Base-by-base conservation (phyloP, 1,284 basidiomycete species). In the Rhodotorula sp. region DNA sequence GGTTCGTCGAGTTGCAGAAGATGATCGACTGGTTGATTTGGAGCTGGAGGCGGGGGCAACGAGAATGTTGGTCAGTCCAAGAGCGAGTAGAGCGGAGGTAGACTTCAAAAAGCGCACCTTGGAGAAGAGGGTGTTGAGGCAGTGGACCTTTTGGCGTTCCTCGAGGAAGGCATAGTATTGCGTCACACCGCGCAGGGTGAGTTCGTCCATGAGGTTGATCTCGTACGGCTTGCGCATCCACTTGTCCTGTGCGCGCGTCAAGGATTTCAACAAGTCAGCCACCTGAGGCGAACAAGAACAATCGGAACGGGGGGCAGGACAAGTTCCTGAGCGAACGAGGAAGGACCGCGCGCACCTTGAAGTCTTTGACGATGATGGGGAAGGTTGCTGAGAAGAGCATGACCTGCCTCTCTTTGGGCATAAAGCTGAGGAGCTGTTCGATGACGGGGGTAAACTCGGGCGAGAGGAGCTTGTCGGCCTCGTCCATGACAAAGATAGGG, bases 21-120 rank as follows among this genome's bases (percentile, higher is more conserved):
- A 98, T 98, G 84, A 98, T 98, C 70, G 94, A 97, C 84, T 98
- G 95, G 83, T 98, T 98, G 86, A 98, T 98, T 91, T 98, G 95
- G 65, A 98, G 88, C 91, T 95, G 80, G n/a, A 68, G 19, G 12
- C 5, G 28, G 28, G 48, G 28, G 68, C 26, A n/a, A n/a, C 34
- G 34, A 34, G 34, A 34, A 34, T 34, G 4, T 34, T 34, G 34
- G 58, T 60, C 38, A 60, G 19, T 23, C 43, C 21, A 3, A 23
- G 43, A 3, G 15, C 34, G 21, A 43, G 5, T 16, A 10, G 18
- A 1, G 5, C 57, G 23, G 19, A 10, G 1, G 2, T 43, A 5
- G 7, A 34, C 18, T 28, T 10, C 56, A 58, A 12, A 3, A 19
- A 76, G 7, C 84, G 63, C 73, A 91, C 91, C 86, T 95, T 95